Conservation (phyloP, 139 green algal genomes). For the Penium margaritaceum region DNA sequence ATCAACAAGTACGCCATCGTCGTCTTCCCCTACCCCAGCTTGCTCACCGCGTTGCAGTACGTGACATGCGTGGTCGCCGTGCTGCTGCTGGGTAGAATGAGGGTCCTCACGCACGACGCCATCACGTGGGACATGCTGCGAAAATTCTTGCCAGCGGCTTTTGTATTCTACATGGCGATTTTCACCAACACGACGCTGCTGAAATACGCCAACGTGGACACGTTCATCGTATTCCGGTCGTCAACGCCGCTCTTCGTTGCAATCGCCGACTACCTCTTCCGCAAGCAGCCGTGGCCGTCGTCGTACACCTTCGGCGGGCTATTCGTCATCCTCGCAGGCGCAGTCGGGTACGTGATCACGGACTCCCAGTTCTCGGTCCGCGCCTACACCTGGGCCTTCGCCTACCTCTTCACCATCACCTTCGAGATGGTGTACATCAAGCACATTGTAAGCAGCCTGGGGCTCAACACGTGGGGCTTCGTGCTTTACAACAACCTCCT, state of each 20-base stretch:
- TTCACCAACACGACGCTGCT: conserved; percentile 47
- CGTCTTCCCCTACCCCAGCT: conserved; percentile 33
- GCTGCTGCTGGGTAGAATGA: conserved; percentile 18
- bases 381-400: conserved; percentile 44
- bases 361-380: conserved; percentile 30
- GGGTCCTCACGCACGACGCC: conserved; percentile 28
- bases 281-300: conserved; percentile 30
- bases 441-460: conserved; percentile 40
- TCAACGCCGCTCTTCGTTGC: conserved; percentile 44
- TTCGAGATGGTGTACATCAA: conserved; percentile 49
- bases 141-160: conserved; percentile 33
- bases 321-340: conserved; percentile 33
- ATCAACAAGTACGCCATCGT: conserved; percentile 44
- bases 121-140: conserved; percentile 18
- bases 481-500: conserved; percentile 48
- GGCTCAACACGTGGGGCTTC: conserved; percentile 43
- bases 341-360: conserved; percentile 43
- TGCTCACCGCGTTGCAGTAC: conserved; percentile 41
- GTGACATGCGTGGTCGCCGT: conserved; percentile 24
- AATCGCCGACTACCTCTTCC: conserved; percentile 38
- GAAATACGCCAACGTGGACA: conserved; percentile 47
- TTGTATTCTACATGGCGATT: conserved; percentile 48
- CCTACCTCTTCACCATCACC: conserved; percentile 46
- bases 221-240: conserved; percentile 45
- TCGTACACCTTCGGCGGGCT: conserved; percentile 27